Conservation (phyloP, 23 red algal species). For the Gracilaria gracilis region DNA sequence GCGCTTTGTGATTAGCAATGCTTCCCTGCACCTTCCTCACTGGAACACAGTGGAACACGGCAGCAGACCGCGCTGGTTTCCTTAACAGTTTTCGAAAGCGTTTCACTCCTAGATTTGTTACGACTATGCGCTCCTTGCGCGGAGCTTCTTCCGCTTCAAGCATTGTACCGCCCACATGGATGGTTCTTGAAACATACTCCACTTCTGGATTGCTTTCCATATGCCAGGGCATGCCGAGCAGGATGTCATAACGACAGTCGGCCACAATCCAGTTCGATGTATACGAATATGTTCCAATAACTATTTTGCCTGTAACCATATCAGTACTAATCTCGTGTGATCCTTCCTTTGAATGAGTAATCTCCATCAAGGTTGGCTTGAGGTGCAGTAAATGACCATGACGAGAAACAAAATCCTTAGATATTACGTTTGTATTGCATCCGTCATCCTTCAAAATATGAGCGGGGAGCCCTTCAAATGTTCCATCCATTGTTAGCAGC, state of each 20-base stretch:
- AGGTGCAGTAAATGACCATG: background rate
- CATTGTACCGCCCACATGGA: background rate
- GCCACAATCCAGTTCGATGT: conserved; percentile 11
- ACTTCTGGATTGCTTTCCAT: background rate
- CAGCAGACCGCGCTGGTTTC: conserved; percentile 17
- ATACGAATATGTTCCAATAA: background rate
- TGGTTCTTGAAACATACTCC: background rate
- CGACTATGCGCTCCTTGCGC: background rate
- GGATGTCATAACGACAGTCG: conserved; percentile 44
- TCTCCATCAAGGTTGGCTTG: background rate
- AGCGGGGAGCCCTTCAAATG: background rate
- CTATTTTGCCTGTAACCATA: background rate
- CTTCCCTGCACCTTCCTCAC: too few species aligned
- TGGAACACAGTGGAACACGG: conserved; percentile 10
- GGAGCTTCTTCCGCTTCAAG: background rate
- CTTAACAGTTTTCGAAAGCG: conserved; percentile 37
- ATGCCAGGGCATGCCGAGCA: conserved; percentile 44
- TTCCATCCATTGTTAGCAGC: conserved; percentile 5
- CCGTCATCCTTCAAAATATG: conserved; percentile 31
- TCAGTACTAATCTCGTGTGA: background rate
- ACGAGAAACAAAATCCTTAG: background rate
- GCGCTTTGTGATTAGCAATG: conserved; percentile 1
- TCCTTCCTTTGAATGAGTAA: conserved; percentile 30
- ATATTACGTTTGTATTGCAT: conserved; percentile 45
- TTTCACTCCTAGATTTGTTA: conserved; percentile 21